These are phyloP conservation scores for Calamus simplicifolius DNA, from an alignment of 176 grass and related monocot genomes.

Conservation along the genomic window DNA sequence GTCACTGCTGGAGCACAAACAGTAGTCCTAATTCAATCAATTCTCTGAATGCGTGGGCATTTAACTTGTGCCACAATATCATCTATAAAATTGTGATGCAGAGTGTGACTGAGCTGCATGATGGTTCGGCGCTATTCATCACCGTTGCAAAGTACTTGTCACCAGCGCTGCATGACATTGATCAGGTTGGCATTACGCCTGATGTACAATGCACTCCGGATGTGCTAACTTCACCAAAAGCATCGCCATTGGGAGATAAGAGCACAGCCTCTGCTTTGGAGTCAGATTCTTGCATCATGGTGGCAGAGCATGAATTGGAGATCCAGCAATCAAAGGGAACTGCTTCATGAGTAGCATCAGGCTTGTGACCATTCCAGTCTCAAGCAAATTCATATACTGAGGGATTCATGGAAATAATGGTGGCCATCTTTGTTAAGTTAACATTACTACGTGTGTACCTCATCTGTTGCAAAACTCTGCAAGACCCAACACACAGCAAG, in stretches of 20 bases:
- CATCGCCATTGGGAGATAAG: slow-evolving; percentile 29
- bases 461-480: too few species aligned
- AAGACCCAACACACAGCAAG: too few species aligned
- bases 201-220: slow-evolving; percentile 78
- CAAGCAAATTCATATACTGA: too few species aligned
- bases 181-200: slow-evolving; percentile 74
- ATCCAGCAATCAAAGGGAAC: slow-evolving; percentile 64
- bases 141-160: slow-evolving; percentile 89
- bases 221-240: slow-evolving; percentile 34
- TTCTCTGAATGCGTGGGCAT: too few species aligned
- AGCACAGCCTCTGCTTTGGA: slow-evolving; percentile 36
- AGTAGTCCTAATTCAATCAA: too few species aligned
- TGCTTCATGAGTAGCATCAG: slow-evolving; percentile 33
- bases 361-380: too few species aligned
- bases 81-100: slow-evolving; percentile 16
- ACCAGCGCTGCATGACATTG: slow-evolving; percentile 75
- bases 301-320: slow-evolving; percentile 83
- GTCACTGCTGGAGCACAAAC: too few species aligned
- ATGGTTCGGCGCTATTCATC: slow-evolving; percentile 90
- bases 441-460: too few species aligned
- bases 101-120: slow-evolving; percentile 84
- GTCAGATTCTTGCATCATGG: slow-evolving; percentile 89
- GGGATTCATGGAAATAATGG: too few species aligned
- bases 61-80: too few species aligned
- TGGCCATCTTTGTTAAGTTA: too few species aligned